phyloP scores from a whole-genome alignment of 495 filamentous ascomycete species.

The Hyphodiscus hymeniophilus region DNA sequence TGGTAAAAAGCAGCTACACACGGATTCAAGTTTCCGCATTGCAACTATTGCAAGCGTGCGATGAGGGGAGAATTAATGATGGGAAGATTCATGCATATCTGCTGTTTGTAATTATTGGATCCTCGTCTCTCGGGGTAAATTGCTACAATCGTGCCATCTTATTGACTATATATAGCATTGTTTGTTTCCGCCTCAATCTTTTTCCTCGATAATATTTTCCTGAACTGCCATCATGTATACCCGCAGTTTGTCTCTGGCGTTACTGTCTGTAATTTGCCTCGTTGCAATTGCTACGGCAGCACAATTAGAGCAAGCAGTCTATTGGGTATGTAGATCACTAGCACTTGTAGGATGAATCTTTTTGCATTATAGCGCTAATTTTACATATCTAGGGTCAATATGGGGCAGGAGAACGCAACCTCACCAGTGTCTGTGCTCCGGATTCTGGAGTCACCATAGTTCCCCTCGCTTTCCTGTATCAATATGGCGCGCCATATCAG shows the following conservation, averaged over 20 bases:
- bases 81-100: no score
- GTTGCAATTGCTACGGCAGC: not conserved
- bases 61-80: no score
- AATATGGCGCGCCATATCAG: not conserved
- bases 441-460: not conserved
- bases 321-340: not conserved
- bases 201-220: no score
- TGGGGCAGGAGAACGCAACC: not conserved
- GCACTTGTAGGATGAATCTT: not conserved
- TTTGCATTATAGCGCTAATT: not conserved
- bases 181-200: no score
- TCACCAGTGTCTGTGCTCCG: not conserved
- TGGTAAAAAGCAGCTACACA: no score
- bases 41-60: no score
- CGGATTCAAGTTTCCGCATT: no score
- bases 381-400: not conserved
- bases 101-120: no score
- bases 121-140: no score
- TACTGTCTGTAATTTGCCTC: not conserved
- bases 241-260: not conserved
- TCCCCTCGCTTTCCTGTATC: not conserved
- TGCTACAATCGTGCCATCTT: no score
- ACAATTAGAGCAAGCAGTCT: not conserved
- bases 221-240: slow-evolving; percentile 1
- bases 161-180: no score